A percentile compares a stretch with the other conserved stretches of the same genome.
Conservation (phyloP, 2,329 filamentous ascomycete genomes). For the Penicillium sp. region DNA sequence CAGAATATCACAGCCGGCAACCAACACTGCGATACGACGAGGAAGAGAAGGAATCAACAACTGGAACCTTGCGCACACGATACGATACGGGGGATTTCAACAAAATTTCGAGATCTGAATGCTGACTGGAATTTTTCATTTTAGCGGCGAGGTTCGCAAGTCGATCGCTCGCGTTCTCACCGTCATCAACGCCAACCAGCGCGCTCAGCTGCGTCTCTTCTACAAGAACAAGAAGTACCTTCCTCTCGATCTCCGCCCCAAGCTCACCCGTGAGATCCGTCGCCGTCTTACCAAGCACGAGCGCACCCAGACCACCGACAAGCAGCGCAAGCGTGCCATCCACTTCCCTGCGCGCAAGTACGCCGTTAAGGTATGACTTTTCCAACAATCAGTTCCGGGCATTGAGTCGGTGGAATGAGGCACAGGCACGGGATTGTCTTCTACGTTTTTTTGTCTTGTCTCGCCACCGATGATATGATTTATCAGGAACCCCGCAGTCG, state of each 20-base stretch:
- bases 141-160: constrained; percentile 97
- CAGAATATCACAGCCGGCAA: neutral
- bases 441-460: neutral
- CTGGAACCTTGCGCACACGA: neutral
- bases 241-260: constrained; percentile 95
- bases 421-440: neutral
- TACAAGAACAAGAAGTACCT: constrained; percentile 99
- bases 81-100: neutral
- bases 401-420: neutral
- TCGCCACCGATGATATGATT: neutral
- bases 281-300: constrained; percentile 93
- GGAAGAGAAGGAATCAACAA: neutral
- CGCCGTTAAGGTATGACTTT: constrained; percentile 83
- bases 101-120: constrained; percentile 11
- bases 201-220: constrained; percentile 95
- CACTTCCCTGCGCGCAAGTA: constrained; percentile 99
- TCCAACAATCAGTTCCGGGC: neutral
- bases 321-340: constrained; percentile 91
- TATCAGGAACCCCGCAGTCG: neutral
- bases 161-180: constrained; percentile 98
- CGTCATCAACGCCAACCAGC: constrained; percentile 99
- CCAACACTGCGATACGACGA: neutral
- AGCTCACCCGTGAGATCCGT: constrained; percentile 97
- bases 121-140: constrained; percentile 32
- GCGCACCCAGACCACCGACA: constrained; percentile 79